phyloP scores from a whole-genome alignment of 768 basidiomycete species.

The Mycena polygramma region DNA sequence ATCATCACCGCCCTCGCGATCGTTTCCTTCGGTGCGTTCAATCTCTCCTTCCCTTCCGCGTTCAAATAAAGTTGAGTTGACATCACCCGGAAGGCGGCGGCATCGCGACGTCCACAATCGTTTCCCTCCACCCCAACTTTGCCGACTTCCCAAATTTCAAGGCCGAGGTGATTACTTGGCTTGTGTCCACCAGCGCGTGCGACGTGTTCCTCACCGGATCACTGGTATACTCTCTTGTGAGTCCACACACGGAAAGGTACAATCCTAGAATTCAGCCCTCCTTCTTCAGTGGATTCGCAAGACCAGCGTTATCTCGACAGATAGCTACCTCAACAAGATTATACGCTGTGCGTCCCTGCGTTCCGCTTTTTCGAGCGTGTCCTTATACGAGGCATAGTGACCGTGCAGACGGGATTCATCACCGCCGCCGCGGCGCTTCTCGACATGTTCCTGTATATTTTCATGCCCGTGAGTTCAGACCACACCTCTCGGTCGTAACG shows the following conservation, averaged over 20 bases:
- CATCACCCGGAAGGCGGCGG: conserved; percentile 23
- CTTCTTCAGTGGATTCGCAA: conserved; percentile 27
- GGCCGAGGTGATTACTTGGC: conserved; percentile 32
- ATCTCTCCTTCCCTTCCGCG: neutral
- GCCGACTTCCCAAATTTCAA: conserved; percentile 15
- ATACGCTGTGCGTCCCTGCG: conserved; percentile 28
- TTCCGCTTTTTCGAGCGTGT: neutral
- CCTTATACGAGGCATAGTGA: conserved; percentile 8
- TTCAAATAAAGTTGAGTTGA: neutral
- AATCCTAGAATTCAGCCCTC: neutral
- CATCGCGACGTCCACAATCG: conserved; percentile 15
- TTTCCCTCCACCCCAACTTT: conserved; percentile 25
- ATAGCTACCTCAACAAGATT: conserved; percentile 34
- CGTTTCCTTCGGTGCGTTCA: conserved; percentile 12
- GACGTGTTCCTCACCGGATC: conserved; percentile 33
- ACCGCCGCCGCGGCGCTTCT: conserved; percentile 25
- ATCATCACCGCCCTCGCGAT: conserved; percentile 10
- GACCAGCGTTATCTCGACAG: conserved; percentile 23
- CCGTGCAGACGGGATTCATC: conserved; percentile 33
- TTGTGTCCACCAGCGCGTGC: conserved; percentile 22
- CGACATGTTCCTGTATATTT: conserved; percentile 26
- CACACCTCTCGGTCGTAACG: too few relatives aligned
- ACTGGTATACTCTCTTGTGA: conserved; percentile 19
- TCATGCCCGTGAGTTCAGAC: conserved; percentile 2
- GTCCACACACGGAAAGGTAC: neutral